Conservation (phyloP, 148 eudicot species). For the Chenopodium quinoa region DNA sequence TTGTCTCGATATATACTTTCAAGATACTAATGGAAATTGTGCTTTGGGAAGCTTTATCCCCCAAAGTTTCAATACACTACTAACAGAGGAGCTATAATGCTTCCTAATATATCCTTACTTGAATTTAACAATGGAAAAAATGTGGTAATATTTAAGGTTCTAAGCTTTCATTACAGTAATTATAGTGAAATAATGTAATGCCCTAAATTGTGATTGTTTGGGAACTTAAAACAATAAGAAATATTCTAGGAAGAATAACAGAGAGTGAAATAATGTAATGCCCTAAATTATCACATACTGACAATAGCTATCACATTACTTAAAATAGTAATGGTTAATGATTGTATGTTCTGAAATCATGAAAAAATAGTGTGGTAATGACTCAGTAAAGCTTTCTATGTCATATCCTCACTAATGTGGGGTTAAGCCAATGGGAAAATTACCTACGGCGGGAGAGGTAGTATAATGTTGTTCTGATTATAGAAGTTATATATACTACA, state of each 20-base stretch:
- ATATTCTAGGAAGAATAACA: background rate
- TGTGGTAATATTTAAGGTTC: background rate
- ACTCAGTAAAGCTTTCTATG: background rate
- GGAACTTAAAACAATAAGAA: background rate
- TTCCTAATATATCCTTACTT: background rate
- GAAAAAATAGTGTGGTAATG: background rate
- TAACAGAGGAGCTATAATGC: background rate
- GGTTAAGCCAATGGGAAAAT: background rate
- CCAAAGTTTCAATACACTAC: too few species aligned
- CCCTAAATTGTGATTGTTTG: background rate
- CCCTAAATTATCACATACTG: too few species aligned
- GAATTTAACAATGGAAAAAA: background rate
- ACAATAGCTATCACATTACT: background rate
- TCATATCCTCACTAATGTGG: background rate
- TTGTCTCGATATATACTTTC: too few species aligned
- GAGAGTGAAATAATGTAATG: too few species aligned
- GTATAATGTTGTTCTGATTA: background rate
- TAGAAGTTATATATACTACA: background rate
- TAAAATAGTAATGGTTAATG: background rate
- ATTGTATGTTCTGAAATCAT: background rate
- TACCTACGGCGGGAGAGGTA: background rate
- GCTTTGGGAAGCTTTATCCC: too few species aligned
- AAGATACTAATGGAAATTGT: too few species aligned
- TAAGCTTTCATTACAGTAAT: background rate
- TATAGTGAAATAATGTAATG: background rate